These are phyloP conservation scores for Coniochaeta prunicola DNA, from an alignment of 2,329 filamentous ascomycete genomes.

Conservation along the genomic window DNA sequence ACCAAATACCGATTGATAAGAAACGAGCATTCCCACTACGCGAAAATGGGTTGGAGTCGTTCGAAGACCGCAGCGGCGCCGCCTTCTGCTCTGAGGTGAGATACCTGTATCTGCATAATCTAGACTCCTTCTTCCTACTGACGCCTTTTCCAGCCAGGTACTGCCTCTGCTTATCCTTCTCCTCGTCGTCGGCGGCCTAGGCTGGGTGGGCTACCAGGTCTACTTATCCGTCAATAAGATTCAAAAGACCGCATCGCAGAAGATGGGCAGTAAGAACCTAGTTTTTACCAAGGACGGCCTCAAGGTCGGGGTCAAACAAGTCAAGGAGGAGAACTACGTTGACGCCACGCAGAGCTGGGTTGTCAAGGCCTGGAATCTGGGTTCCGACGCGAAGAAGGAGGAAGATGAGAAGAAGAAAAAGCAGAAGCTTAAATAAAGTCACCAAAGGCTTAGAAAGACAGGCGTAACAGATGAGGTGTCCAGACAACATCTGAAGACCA, in stretches of 20 bases:
- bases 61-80: not conserved
- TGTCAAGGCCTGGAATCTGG: constrained; percentile 59
- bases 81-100: constrained; percentile 4
- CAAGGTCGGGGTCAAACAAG: constrained; percentile 62
- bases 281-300: constrained; percentile 69
- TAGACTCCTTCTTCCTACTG: not conserved
- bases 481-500: not conserved
- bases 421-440: not conserved
- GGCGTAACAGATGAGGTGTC: not conserved
- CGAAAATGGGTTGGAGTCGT: constrained; percentile 1
- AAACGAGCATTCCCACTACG: not conserved
- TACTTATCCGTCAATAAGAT: constrained; percentile 63
- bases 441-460: not conserved
- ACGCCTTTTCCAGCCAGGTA: constrained; percentile 40
- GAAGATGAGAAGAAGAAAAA: constrained; percentile 19
- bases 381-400: constrained; percentile 22
- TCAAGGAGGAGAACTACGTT: constrained; percentile 63
- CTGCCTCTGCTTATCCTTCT: constrained; percentile 62
- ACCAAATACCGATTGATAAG: not conserved
- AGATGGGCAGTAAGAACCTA: constrained; percentile 70
- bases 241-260: constrained; percentile 55
- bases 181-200: constrained; percentile 45
- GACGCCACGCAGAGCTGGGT: constrained; percentile 65
- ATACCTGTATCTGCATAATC: not conserved
- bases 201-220: constrained; percentile 65